These are phyloP conservation scores for Dimocarpus longan DNA, from an alignment of 345 rosid genomes.

Conservation along the genomic window DNA sequence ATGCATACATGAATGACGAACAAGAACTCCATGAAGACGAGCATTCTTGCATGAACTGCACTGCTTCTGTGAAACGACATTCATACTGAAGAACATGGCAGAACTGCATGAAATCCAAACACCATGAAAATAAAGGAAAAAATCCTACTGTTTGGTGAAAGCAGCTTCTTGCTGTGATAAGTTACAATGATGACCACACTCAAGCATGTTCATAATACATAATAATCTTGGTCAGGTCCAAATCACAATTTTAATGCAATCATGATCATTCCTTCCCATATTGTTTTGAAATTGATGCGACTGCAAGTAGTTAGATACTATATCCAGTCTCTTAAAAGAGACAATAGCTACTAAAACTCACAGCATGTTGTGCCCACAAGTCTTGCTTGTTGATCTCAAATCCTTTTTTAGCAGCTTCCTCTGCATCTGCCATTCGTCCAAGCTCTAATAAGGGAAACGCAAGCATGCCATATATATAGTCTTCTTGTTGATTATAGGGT, in stretches of 20 bases:
- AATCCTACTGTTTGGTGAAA: background rate
- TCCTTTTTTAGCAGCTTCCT: constrained; percentile 75
- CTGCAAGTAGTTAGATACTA: background rate
- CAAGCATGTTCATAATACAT: background rate
- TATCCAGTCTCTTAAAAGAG: constrained; percentile 1
- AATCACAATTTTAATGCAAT: background rate
- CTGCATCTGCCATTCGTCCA: constrained; percentile 80
- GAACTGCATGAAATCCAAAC: constrained; percentile 46
- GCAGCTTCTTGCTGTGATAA: background rate
- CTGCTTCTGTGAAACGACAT: constrained; percentile 82
- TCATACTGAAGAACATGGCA: constrained; percentile 88
- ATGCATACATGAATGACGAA: constrained; percentile 73
- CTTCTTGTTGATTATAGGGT: constrained; percentile 61
- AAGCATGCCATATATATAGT: constrained; percentile 77
- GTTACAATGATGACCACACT: background rate
- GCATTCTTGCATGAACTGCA: constrained; percentile 75
- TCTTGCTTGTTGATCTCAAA: constrained; percentile 70
- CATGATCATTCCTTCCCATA: background rate
- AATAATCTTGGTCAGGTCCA: background rate
- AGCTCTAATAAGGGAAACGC: constrained; percentile 87
- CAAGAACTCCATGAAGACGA: constrained; percentile 67
- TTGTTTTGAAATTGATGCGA: background rate
- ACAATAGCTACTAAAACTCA: constrained; percentile 39
- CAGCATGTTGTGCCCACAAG: constrained; percentile 87
- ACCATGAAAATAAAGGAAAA: constrained; percentile 5